phyloP scores from a whole-genome alignment of 805 yeast genomes.

The Starmerella cellae region DNA sequence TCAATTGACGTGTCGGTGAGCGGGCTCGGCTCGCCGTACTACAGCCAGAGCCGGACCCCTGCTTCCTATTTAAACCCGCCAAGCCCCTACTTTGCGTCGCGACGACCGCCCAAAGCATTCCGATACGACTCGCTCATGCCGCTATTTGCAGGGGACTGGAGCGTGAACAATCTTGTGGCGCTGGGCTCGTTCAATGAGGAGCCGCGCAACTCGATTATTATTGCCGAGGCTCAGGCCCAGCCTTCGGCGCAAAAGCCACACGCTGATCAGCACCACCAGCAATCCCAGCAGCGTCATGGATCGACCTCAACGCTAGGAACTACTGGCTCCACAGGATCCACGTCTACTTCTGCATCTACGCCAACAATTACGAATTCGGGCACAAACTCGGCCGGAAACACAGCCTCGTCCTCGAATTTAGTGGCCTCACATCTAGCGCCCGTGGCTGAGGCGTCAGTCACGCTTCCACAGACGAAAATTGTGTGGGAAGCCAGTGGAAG shows the following conservation, averaged over 20 bases:
- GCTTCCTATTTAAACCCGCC: too few relatives aligned
- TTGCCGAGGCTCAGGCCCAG: constrained; percentile 20
- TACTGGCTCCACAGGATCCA: too few relatives aligned
- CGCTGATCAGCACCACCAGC: too few relatives aligned
- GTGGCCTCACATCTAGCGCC: too few relatives aligned
- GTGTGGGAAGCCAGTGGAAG: constrained; percentile 47
- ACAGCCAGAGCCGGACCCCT: too few relatives aligned
- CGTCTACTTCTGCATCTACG: too few relatives aligned
- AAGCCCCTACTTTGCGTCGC: not conserved
- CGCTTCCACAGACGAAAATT: constrained; percentile 57
- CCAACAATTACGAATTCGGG: too few relatives aligned
- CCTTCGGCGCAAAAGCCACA: too few relatives aligned
- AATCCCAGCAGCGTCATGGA: not conserved
- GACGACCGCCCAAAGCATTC: constrained; percentile 1
- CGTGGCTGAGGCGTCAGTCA: constrained; percentile 34
- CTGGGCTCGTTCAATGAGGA: constrained; percentile 75
- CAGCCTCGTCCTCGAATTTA: too few relatives aligned
- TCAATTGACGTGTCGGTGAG: not conserved
- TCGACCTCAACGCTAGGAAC: too few relatives aligned
- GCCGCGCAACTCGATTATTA: constrained; percentile 43
- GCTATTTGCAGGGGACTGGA: constrained; percentile 43
- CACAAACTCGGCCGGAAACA: constrained; percentile 6
- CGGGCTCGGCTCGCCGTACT: not conserved
- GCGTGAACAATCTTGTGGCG: constrained; percentile 40
- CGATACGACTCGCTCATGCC: constrained; percentile 36